Base-by-base conservation (phyloP, 306 rosid genomes). In the Sicyos edulis region DNA sequence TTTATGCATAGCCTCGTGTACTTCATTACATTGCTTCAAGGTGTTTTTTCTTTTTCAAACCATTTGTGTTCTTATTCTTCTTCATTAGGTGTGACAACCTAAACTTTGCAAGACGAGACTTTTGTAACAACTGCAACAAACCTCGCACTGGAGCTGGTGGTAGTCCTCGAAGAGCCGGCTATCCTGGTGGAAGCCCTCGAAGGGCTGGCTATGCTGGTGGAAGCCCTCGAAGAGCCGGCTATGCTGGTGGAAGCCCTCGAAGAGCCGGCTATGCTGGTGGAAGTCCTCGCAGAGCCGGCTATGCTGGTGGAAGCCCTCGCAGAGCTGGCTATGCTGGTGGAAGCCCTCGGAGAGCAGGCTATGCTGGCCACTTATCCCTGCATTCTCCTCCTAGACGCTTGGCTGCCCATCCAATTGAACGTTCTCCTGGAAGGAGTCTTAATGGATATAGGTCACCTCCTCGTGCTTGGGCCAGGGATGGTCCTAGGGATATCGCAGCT, bases 101-200 rank as follows among this genome's bases (percentile, higher is more conserved):
- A 60, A 92, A 90, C 83, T 92, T 92, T 80, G 98, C 96, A 15
- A 88, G 98, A 79, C 88, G 98, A 59, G 96, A 92, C 69, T 68
- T 80, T 60, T 92, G 98, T 76, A 90, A 92, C 86, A 88, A 73
- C 75, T 92, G 98, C 83, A 85, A 85, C 65, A 92, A 84, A 84
- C 60, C 81, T 76, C 96, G 98, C 12, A 32, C 68, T 70, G 88
- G 85, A 65, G 75, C 77, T 74, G 88, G 57, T 63, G 87, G 85
- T 76, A 26, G 29, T 3, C 29, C 29, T 26, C 29, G 29, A 26
- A 26, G 29, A 26, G 29, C 29, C 29, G 29, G 29, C 29, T 26
- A 26, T 26, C 2, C 29, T 26, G 29, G 29, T 26, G 29, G 29
- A 26, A 26, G 29, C 29, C 29, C 29, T 26, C 29, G 29, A 26